Evolutionary conservation across 2,329 filamentous ascomycete genomes (phyloP).

Genomic region (Pseudogymnoascus sp.): DNA sequence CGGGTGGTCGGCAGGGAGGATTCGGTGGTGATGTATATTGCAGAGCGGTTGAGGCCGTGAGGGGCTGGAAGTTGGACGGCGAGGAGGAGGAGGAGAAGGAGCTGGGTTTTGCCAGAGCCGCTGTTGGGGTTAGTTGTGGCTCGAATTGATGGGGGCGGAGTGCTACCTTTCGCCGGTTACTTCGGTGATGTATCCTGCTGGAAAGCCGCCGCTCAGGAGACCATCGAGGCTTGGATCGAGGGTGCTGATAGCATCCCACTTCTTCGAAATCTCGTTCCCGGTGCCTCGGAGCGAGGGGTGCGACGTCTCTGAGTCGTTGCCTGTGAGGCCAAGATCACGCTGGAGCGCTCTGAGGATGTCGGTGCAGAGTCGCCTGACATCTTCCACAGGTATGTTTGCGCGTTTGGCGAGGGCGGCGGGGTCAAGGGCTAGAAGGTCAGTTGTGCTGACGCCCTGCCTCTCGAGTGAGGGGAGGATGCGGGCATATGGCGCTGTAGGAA

Average conservation of each 20-base stretch:
- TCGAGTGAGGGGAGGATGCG: constrained; percentile 75
- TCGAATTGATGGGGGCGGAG: neutral
- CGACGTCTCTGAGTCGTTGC: constrained; percentile 10
- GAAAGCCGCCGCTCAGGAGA: constrained; percentile 69
- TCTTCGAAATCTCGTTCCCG: constrained; percentile 32
- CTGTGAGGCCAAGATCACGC: constrained; percentile 36
- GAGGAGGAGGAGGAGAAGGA: constrained; percentile 77
- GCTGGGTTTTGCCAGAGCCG: constrained; percentile 90
- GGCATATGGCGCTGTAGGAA: constrained; percentile 61
- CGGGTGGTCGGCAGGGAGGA: constrained; percentile 74
- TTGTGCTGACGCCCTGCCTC: constrained; percentile 65
- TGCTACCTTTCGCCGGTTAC: constrained; percentile 77
- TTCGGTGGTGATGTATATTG: constrained; percentile 92
- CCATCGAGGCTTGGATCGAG: constrained; percentile 66
- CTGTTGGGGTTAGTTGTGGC: constrained; percentile 33
- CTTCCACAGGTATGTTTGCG: constrained; percentile 70
- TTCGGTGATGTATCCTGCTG: constrained; percentile 75
- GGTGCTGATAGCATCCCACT: constrained; percentile 63
- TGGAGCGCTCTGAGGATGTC: constrained; percentile 62
- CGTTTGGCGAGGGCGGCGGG: constrained; percentile 76
- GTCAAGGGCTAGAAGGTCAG: constrained; percentile 80
- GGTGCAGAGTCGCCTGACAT: constrained; percentile 65
- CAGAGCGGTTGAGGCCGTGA: constrained; percentile 60
- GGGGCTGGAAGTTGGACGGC: constrained; percentile 74
- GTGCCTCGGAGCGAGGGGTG: constrained; percentile 23